These are phyloP conservation scores for Fusarium guadeloupense DNA, from an alignment of 2,329 filamentous ascomycete species.

Conservation along the genomic window DNA sequence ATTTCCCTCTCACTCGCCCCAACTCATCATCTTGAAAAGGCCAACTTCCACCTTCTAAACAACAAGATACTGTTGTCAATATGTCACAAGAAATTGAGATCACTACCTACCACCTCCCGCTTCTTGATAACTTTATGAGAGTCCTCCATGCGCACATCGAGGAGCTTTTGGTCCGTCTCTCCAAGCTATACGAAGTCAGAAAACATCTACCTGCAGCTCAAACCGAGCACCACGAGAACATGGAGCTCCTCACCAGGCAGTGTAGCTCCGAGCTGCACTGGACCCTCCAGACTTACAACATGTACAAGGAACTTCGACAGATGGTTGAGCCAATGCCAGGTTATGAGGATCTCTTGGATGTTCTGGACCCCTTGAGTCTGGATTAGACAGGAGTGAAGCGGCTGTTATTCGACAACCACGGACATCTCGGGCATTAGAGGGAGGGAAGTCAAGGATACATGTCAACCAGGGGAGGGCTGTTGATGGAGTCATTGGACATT, in stretches of 20 bases:
- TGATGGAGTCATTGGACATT: not conserved
- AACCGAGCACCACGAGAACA: not conserved
- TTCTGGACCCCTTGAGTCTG: not conserved
- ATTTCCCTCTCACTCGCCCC: too few species aligned
- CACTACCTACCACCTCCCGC: not conserved
- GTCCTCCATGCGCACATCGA: not conserved
- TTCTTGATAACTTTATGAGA: constrained; percentile 2
- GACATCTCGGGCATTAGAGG: not conserved
- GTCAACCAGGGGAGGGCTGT: not conserved
- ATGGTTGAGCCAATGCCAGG: not conserved
- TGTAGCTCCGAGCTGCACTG: constrained; percentile 9
- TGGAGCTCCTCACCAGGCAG: constrained; percentile 1
- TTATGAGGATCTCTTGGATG: too few species aligned
- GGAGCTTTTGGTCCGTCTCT: constrained; percentile 1
- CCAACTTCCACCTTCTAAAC: not conserved
- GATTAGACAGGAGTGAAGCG: not conserved
- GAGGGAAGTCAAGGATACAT: not conserved
- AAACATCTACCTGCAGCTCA: not conserved
- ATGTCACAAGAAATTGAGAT: not conserved
- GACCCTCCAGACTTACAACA: not conserved
- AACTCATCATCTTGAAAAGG: not conserved
- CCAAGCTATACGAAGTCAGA: constrained; percentile 5
- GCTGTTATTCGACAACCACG: not conserved
- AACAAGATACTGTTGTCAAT: not conserved
- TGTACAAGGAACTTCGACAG: not conserved